Base-by-base conservation (phyloP, 345 rosid species). In the Corchorus capsularis region DNA sequence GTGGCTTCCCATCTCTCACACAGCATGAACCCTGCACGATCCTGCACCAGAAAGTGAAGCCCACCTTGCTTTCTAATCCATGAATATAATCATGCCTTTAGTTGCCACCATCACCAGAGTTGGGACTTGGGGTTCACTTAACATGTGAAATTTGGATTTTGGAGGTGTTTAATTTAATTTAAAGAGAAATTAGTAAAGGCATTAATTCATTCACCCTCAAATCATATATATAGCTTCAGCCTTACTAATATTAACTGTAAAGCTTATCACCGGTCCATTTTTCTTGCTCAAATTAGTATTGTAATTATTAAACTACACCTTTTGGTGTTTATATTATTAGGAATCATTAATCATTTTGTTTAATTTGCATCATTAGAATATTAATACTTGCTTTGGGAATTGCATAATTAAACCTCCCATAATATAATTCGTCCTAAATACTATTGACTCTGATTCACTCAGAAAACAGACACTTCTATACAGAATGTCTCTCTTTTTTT, bases 1-100 rank as follows among this genome's bases (percentile, higher is more conserved):
- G 84, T 78, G 87, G 85, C 85, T 76, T 60, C 55, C 82, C 82
- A 80, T 79, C 81, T 71, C 6, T 79, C 82, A 76, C 82, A 76
- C 55, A 73, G 73, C 83, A 77, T 75, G 68, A 73, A 71, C 65
- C 65, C 71, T 81, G 76, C 78, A 75, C 77, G 53, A 72, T 75
- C 71, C 72, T 66, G 83, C 72, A 65, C 72, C 78, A 75, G 78
- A 80, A 79, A 83, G 82, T 52, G 85, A 78, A 63, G 83, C 14
- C 77, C 84, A 76, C 63, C 68, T 60, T 59, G 14, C 66, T 27
- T 60, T 67, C 35, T 57, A 62, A 63, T 80, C 72, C 76, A 63
- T 55, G 43, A 75, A 67, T 73, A 64, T 65, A 69, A 82, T 84
- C 64, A 80, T 82, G 77, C 69, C 59, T 35, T 65, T 47, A 53